Percentiles rank a stretch among this genome's conserved stretches.
These are phyloP conservation scores for Quercus engelmannii DNA, from an alignment of 306 rosid genomes.

Conservation along the genomic window DNA sequence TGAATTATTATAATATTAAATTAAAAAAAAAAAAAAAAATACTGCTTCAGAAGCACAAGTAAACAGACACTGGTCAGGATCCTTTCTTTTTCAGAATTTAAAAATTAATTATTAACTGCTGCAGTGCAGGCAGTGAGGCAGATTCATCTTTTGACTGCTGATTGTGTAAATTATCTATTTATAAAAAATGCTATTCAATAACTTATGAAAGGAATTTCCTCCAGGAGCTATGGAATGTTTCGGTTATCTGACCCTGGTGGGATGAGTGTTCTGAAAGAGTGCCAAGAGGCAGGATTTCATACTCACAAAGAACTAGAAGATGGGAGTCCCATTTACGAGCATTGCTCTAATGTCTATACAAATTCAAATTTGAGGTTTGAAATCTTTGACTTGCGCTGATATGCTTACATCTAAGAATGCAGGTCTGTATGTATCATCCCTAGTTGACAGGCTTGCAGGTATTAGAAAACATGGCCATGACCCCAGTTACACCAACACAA, in stretches of 20 bases:
- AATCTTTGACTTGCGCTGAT: conserved; percentile 73
- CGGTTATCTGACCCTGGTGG: conserved; percentile 71
- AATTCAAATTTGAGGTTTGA: conserved; percentile 78
- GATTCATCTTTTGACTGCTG: not conserved
- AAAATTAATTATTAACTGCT: not conserved
- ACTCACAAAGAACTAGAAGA: conserved; percentile 55
- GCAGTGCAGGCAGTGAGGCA: not conserved
- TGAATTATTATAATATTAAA: not conserved
- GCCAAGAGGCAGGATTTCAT: conserved; percentile 67
- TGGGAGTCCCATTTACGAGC: conserved; percentile 59
- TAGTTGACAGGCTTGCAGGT: not conserved
- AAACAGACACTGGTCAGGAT: not conserved
- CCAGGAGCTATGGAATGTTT: conserved; percentile 69
- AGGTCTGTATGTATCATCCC: not conserved
- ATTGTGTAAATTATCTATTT: not conserved
- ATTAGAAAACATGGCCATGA: not conserved
- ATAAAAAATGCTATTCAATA: not conserved
- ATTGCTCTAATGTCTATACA: conserved; percentile 67
- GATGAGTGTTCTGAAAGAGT: conserved; percentile 54
- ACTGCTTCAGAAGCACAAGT: not conserved
- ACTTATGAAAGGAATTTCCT: not conserved
- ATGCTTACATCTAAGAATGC: not conserved
- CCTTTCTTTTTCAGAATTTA: not conserved
- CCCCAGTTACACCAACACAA: not conserved
- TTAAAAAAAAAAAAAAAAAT: not conserved